These are phyloP conservation scores for Larix kaempferi DNA, from an alignment of 75 land plant species.

Conservation along the genomic window DNA sequence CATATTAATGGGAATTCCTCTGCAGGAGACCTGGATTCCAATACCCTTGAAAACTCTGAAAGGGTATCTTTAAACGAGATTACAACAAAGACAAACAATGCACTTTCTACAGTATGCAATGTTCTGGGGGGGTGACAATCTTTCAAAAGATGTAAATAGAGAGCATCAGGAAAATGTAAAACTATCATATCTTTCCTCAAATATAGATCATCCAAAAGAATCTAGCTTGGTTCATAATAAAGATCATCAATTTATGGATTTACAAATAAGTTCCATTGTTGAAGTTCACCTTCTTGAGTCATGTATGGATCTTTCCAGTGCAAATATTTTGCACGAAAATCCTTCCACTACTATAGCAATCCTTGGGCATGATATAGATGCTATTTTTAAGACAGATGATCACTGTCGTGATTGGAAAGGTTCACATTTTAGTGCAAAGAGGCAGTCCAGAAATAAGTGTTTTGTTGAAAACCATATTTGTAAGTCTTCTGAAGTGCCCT, in stretches of 20 bases:
- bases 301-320: background rate
- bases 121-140: too few relatives aligned
- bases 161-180: background rate
- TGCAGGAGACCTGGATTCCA: background rate
- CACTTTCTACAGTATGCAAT: background rate
- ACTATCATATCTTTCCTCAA: too few relatives aligned
- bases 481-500: background rate
- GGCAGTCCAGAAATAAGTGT: background rate
- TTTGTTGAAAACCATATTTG: background rate
- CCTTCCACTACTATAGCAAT: background rate
- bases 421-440: background rate
- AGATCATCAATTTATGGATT: background rate
- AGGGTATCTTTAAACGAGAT: background rate
- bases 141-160: background rate
- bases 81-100: background rate
- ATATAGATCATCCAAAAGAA: too few relatives aligned
- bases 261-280: background rate
- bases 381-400: background rate
- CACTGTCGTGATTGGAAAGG: background rate
- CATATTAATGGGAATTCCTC: background rate
- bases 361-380: background rate
- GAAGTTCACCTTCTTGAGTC: constrained; percentile 1
- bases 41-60: background rate
- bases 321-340: background rate
- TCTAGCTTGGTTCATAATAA: too few relatives aligned